phyloP scores from a whole-genome alignment of 208 protist genomes.

The Angomonas ambiguus region DNA sequence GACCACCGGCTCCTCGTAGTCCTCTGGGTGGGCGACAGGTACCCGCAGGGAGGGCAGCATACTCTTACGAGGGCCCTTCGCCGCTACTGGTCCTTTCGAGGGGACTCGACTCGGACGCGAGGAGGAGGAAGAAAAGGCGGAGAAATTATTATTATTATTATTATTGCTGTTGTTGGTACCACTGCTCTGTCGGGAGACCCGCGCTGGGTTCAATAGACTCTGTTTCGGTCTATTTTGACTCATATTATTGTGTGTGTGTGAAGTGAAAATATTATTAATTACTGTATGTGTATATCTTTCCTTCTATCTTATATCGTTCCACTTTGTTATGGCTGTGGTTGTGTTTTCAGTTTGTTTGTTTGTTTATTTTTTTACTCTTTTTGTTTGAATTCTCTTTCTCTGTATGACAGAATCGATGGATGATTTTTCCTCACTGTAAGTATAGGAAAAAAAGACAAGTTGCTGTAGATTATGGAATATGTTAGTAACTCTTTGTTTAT shows the following conservation, averaged over 20 bases:
- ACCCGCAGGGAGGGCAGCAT: constrained; percentile 18
- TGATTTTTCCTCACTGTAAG: not conserved
- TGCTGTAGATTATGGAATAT: not conserved
- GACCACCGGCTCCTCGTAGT: not conserved
- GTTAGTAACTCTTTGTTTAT: too few relatives aligned
- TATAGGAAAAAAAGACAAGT: not conserved
- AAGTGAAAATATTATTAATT: not conserved
- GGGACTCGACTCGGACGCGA: not conserved
- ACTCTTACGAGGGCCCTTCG: not conserved
- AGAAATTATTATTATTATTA: too few relatives aligned
- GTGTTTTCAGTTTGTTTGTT: too few relatives aligned
- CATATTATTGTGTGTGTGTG: not conserved
- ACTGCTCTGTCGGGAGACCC: not conserved
- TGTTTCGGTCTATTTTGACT: not conserved
- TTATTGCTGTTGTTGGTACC: not conserved
- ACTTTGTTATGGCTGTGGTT: not conserved
- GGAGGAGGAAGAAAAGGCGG: not conserved
- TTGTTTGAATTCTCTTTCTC: not conserved
- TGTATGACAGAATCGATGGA: not conserved
- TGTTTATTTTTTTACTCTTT: constrained; percentile 5
- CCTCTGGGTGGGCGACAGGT: constrained; percentile 12
- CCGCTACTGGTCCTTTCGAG: not conserved
- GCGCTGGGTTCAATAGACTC: not conserved
- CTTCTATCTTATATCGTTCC: not conserved
- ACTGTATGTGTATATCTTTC: not conserved